These are phyloP conservation scores for Primulina tabacum DNA, from an alignment of 257 asterid species.

Conservation along the genomic window DNA sequence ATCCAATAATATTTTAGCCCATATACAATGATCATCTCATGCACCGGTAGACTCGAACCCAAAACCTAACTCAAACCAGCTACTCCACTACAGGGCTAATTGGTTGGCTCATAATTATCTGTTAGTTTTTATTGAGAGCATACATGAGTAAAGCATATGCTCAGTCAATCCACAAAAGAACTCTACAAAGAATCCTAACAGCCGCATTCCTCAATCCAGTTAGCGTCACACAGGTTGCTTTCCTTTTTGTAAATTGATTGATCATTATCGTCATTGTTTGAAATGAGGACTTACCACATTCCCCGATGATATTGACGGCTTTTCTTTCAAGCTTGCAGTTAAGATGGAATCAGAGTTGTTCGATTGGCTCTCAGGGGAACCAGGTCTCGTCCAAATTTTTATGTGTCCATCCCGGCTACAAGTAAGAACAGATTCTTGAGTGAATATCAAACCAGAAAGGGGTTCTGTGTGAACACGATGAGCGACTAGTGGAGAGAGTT, in stretches of 20 bases:
- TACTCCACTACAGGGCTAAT: neutral
- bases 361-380: slow-evolving; percentile 52
- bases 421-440: slow-evolving; percentile 81
- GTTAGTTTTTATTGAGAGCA: slow-evolving; percentile 41
- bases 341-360: slow-evolving; percentile 52
- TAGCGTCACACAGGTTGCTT: slow-evolving; percentile 15
- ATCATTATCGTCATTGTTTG: slow-evolving; percentile 43
- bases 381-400: slow-evolving; percentile 93
- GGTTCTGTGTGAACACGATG: slow-evolving; percentile 98
- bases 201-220: slow-evolving; percentile 20
- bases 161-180: slow-evolving; percentile 28
- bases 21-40: slow-evolving; percentile 37
- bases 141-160: slow-evolving; percentile 34
- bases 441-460: slow-evolving; percentile 77
- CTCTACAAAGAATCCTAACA: slow-evolving; percentile 26
- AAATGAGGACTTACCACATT: slow-evolving; percentile 45
- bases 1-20: slow-evolving; percentile 41
- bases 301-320: slow-evolving; percentile 36
- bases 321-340: slow-evolving; percentile 57
- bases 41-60: neutral
- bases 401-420: slow-evolving; percentile 89
- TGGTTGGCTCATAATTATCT: slow-evolving; percentile 22
- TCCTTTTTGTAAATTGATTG: slow-evolving; percentile 17
- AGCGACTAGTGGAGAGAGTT: slow-evolving; percentile 75
- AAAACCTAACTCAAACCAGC: neutral